Base-by-base conservation (phyloP, 352 stramenopile species). In the Phytophthora idaei region DNA sequence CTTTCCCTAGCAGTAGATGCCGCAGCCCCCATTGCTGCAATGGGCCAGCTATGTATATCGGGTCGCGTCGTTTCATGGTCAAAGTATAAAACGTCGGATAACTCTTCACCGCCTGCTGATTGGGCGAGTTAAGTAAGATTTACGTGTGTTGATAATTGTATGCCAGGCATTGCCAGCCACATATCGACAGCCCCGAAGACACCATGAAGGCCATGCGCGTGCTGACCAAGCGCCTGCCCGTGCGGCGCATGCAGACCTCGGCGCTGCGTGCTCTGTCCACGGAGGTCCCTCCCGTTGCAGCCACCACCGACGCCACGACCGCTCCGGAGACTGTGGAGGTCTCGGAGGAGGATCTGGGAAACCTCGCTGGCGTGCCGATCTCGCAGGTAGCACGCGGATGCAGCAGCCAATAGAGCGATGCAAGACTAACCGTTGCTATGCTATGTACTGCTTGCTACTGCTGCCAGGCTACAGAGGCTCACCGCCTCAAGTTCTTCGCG, bases 401-500 rank as follows among this genome's bases (percentile, higher is more conserved):
- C 39, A 64, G 25, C 31, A 17, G n/a, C 3, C 10, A 52, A 37
- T 29, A 32, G 8, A 54, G n/a, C 15, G 3, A 41, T 5, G 17
- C 25, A 9, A 49, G 12, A 58, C 28, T 64, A 8, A 57, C 10
- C 27, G n/a, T 5, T 56, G 10, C 28, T 48, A 25, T 41, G 34
- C 32, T 45, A 48, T 47, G 21, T 3, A 56, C 5, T 58, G 0
- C 7, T 50, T 39, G 28, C 12, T 42, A 29, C 15, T 32, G 5
- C 11, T 12, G 11, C 21, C 32, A 93, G 85, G 81, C 77, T n/a
- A 83, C 81, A 12, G 64, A 77, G 27, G 78, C 77, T 5, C 81
- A 93, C 44, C 70, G 77, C 25, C 71, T 87, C 65, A 92, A 94
- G 77, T 94, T 93, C 63, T 96, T 94, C 67, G 64, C 75, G 36